Evolutionary conservation across 495 filamentous ascomycete genomes (phyloP).

Genomic region (Penicillium desertorum): DNA sequence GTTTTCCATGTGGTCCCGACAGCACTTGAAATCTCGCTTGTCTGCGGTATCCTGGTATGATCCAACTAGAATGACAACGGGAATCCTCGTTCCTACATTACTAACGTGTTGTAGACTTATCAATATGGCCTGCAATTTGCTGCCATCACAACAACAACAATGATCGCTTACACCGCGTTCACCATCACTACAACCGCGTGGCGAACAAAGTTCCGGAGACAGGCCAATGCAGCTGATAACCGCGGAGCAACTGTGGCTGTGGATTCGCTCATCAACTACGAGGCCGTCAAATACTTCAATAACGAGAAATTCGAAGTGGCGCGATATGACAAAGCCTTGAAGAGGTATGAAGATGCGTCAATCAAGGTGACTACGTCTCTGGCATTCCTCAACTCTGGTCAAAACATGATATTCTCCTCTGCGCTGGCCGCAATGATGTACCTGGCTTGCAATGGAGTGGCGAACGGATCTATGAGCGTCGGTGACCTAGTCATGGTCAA

Average conservation of each 20-base stretch:
- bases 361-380: conserved; percentile 96
- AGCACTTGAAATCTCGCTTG: conserved; percentile 88
- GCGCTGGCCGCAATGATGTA: conserved; percentile 99
- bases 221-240: conserved; percentile 95
- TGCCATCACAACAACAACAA: conserved; percentile 83
- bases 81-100: background rate
- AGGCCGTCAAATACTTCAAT: conserved; percentile 99
- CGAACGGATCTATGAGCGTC: conserved; percentile 76
- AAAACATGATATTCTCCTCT: conserved; percentile 94
- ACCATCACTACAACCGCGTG: conserved; percentile 94
- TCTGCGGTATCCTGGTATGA: conserved; percentile 79
- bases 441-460: conserved; percentile 84
- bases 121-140: conserved; percentile 93
- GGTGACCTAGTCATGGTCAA: conserved; percentile 98
- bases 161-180: conserved; percentile 91
- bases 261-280: conserved; percentile 96
- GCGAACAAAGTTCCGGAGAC: conserved; percentile 92
- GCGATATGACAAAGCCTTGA: conserved; percentile 84
- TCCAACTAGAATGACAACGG: background rate
- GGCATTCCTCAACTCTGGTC: conserved; percentile 93
- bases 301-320: conserved; percentile 93
- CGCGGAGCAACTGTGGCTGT: conserved; percentile 92
- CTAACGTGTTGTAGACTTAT: conserved; percentile 64
- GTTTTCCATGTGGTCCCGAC: conserved; percentile 97
- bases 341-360: conserved; percentile 84